These are phyloP conservation scores for Myochromella boudieri DNA, from an alignment of 768 basidiomycete genomes.

Conservation along the genomic window DNA sequence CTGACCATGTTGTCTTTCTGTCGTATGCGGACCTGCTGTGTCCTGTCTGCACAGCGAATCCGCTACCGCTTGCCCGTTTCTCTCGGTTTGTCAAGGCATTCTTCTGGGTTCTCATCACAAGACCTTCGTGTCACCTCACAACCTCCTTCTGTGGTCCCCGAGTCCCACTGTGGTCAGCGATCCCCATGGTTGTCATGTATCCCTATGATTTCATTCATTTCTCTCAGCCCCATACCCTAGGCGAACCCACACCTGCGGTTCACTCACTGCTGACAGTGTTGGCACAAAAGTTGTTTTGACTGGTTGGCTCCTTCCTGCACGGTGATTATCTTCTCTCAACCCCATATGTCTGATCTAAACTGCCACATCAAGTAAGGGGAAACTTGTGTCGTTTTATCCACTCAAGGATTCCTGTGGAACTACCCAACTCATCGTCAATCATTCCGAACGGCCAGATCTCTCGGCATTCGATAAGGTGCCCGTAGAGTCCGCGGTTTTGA, in stretches of 20 bases:
- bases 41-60: slow-evolving; percentile 8
- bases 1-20: slow-evolving; percentile 18
- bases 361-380: slow-evolving; percentile 59
- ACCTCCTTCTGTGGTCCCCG: slow-evolving; percentile 10
- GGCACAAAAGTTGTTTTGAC: slow-evolving; percentile 67
- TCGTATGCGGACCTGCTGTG: slow-evolving; percentile 6
- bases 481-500: slow-evolving; percentile 73
- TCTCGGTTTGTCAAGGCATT: slow-evolving; percentile 16
- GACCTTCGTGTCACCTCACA: slow-evolving; percentile 12
- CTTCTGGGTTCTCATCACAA: slow-evolving; percentile 22
- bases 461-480: slow-evolving; percentile 61
- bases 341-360: slow-evolving; percentile 36
- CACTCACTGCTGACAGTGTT: slow-evolving; percentile 50
- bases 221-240: slow-evolving; percentile 54
- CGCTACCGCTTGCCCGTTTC: slow-evolving; percentile 7
- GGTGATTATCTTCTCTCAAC: slow-evolving; percentile 51
- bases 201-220: slow-evolving; percentile 19
- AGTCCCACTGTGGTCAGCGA: slow-evolving; percentile 39
- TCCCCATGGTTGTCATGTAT: slow-evolving; percentile 16
- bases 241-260: slow-evolving; percentile 65
- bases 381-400: slow-evolving; percentile 79
- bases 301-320: slow-evolving; percentile 81
- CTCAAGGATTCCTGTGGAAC: slow-evolving; percentile 78
- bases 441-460: slow-evolving; percentile 29
- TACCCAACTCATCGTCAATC: slow-evolving; percentile 74